Conservation (phyloP, 306 rosid genomes). For the Vicia faba region DNA sequence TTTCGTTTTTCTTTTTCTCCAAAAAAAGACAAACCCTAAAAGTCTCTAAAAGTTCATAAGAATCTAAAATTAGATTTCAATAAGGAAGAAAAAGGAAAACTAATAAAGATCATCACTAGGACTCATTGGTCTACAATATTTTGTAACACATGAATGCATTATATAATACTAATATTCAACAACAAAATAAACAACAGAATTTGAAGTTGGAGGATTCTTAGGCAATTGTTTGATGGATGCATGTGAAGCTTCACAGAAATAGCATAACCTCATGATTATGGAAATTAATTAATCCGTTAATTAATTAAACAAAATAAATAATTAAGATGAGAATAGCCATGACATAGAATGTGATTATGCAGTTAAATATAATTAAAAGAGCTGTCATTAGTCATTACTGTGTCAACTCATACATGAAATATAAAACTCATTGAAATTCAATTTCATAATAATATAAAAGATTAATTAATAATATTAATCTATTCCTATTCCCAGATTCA, state of each 20-base stretch:
- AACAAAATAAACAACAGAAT: constrained; percentile 1
- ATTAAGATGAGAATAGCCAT: constrained; percentile 3
- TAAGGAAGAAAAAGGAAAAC: constrained; percentile 36
- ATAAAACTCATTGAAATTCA: constrained; percentile 20
- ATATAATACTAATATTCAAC: neutral
- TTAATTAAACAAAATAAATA: too few relatives aligned
- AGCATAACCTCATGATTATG: constrained; percentile 4
- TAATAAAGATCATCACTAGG: constrained; percentile 27
- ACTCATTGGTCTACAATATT: constrained; percentile 22
- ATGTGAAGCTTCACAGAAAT: constrained; percentile 33
- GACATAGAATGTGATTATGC: constrained; percentile 31
- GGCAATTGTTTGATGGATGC: constrained; percentile 31
- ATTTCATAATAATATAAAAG: constrained; percentile 13
- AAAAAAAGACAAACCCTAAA: constrained; percentile 52
- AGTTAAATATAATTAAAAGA: constrained; percentile 35
- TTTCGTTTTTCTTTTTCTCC: constrained; percentile 32
- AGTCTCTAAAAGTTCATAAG: constrained; percentile 41
- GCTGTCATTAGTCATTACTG: constrained; percentile 38
- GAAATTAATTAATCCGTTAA: neutral
- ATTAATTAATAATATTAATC: neutral
- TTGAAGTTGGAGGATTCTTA: constrained; percentile 10
- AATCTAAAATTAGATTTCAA: constrained; percentile 35
- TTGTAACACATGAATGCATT: constrained; percentile 19
- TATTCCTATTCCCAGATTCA: too few relatives aligned
- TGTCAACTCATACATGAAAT: constrained; percentile 28